phyloP scores from a whole-genome alignment of 225 moss, liverwort and hornwort genomes.

The Polytrichum formosum region DNA sequence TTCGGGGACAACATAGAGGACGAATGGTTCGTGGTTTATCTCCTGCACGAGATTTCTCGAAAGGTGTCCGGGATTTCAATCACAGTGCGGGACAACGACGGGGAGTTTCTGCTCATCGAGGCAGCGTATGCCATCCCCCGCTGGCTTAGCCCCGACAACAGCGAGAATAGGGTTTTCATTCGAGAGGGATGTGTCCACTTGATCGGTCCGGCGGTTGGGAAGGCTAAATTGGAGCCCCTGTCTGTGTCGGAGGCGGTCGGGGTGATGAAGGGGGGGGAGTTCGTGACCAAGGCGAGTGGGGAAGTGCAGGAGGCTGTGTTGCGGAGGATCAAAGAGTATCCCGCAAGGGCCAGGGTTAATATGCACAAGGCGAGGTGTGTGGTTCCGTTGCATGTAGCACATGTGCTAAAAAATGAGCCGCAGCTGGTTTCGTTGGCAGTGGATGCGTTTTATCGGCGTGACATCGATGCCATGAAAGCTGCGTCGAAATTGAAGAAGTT shows the following conservation, averaged over 20 bases:
- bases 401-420: slow-evolving; percentile 77
- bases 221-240: slow-evolving; percentile 11
- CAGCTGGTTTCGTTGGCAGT: slow-evolving; percentile 85
- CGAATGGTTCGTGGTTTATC: slow-evolving; percentile 81
- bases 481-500: slow-evolving; percentile 67
- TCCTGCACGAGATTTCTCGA: slow-evolving; percentile 51
- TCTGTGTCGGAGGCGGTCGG: slow-evolving; percentile 29
- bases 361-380: slow-evolving; percentile 78
- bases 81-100: slow-evolving; percentile 76
- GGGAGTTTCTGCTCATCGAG: slow-evolving; percentile 90
- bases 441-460: slow-evolving; percentile 82
- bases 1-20: slow-evolving; percentile 92
- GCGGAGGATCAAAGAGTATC: slow-evolving; percentile 56
- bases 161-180: slow-evolving; percentile 70
- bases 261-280: slow-evolving; percentile 27
- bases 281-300: slow-evolving; percentile 40
- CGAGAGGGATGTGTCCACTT: slow-evolving; percentile 64
- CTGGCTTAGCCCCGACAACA: slow-evolving; percentile 84
- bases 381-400: slow-evolving; percentile 70
- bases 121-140: slow-evolving; percentile 75
- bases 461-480: slow-evolving; percentile 76
- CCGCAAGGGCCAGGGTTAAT: slow-evolving; percentile 48
- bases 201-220: slow-evolving; percentile 29
- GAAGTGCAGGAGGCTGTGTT: slow-evolving; percentile 61
- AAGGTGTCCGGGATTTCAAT: slow-evolving; percentile 45